Conservation (phyloP, 805 yeast genomes). For the Komagataella pastoris region DNA sequence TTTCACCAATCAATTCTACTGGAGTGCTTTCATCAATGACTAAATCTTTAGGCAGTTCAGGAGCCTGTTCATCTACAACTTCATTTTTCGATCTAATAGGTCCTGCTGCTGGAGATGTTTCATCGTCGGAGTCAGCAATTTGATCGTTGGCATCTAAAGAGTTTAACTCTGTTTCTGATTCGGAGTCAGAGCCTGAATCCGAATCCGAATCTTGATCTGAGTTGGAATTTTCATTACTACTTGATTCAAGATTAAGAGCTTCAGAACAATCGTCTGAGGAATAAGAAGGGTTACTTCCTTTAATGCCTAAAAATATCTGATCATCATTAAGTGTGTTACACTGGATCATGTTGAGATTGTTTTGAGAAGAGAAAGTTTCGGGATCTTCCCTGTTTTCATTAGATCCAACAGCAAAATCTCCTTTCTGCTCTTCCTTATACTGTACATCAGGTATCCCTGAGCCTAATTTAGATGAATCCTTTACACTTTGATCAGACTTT, state of each 20-base stretch:
- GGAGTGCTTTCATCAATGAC: conserved; percentile 44
- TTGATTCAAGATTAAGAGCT: neutral
- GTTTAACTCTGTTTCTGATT: conserved; percentile 9
- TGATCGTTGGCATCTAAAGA: conserved; percentile 15
- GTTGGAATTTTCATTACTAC: neutral
- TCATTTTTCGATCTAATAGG: conserved; percentile 80
- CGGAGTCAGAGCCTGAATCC: conserved; percentile 10
- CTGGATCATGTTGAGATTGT: neutral
- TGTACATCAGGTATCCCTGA: neutral
- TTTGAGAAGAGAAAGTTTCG: neutral
- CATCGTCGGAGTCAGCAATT: conserved; percentile 30
- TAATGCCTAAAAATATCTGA: neutral
- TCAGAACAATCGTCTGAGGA: neutral
- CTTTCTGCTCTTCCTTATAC: neutral
- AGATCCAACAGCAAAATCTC: neutral
- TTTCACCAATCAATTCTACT: conserved; percentile 58
- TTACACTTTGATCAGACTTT: neutral
- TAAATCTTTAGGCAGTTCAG: conserved; percentile 55
- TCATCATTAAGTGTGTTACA: neutral
- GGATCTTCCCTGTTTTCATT: neutral
- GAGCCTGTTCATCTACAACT: conserved; percentile 51
- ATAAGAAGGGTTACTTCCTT: neutral
- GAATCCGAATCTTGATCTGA: conserved; percentile 5
- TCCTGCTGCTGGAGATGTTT: conserved; percentile 20
- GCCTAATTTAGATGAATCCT: neutral